A percentile compares a stretch with the other conserved stretches of the same genome.
Evolutionary conservation across 768 basidiomycete species (phyloP).

Genomic region (Auriscalpium orientale): DNA sequence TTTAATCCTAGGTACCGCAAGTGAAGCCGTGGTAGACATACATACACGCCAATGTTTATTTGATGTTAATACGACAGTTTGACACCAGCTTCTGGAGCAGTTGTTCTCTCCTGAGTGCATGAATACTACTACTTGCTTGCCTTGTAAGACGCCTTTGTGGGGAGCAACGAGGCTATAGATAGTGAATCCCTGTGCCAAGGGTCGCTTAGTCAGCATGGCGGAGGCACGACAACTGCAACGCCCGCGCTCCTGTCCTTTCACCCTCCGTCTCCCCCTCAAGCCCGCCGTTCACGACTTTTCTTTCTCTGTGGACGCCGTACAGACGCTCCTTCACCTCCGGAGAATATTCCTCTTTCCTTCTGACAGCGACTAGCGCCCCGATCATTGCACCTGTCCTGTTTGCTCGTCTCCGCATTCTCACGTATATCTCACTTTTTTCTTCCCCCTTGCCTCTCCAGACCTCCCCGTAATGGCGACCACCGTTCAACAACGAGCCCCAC

Average conservation of each 20-base stretch:
- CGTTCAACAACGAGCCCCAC: slow-evolving; percentile 15
- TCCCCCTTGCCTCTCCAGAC: not conserved
- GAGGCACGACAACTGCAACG: not conserved
- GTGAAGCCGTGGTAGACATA: not conserved
- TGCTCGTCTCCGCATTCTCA: not conserved
- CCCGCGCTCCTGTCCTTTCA: not conserved
- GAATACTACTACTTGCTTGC: no score
- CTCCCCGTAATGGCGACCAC: slow-evolving; percentile 19
- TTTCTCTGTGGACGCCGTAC: not conserved
- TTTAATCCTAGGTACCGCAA: slow-evolving; percentile 10
- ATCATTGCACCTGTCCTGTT: no score
- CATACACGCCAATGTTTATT: not conserved
- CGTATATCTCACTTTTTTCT: not conserved
- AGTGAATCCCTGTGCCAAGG: no score
- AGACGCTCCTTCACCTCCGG: no score
- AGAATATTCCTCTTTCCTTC: not conserved
- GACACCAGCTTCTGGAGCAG: not conserved
- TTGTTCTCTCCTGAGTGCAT: no score
- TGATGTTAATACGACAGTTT: not conserved
- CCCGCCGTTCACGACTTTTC: not conserved
- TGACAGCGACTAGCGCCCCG: not conserved
- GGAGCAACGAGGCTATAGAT: no score
- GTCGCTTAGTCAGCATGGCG: no score
- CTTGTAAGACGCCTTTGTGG: no score
- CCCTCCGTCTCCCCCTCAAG: not conserved